phyloP scores from a whole-genome alignment of 306 rosid genomes.

The Castanea crenata region DNA sequence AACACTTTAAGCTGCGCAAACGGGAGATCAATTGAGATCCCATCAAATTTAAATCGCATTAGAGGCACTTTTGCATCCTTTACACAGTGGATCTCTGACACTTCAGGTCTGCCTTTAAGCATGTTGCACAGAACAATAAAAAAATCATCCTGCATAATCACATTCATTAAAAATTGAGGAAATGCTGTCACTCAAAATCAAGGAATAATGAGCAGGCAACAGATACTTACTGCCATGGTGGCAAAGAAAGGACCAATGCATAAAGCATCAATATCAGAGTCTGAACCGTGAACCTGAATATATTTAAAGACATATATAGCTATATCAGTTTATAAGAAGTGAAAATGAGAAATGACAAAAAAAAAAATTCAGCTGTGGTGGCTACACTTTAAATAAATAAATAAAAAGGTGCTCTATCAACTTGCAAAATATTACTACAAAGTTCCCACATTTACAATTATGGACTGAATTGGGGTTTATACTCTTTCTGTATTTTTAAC shows the following conservation, averaged over 20 bases:
- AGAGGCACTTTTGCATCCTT: constrained; percentile 52
- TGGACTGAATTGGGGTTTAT: not conserved
- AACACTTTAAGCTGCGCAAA: constrained; percentile 33
- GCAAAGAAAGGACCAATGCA: constrained; percentile 51
- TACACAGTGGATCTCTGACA: constrained; percentile 38
- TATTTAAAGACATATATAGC: not conserved
- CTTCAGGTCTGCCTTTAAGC: constrained; percentile 40
- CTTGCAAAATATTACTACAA: not conserved
- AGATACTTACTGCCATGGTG: constrained; percentile 33
- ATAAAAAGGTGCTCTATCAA: not conserved
- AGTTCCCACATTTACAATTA: not conserved
- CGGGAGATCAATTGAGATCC: constrained; percentile 48
- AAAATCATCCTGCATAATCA: constrained; percentile 42
- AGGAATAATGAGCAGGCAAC: constrained; percentile 3
- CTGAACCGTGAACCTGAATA: constrained; percentile 43
- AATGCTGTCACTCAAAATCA: constrained; percentile 1
- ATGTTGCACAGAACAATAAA: constrained; percentile 36
- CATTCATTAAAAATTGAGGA: constrained; percentile 4
- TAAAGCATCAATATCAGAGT: constrained; percentile 50
- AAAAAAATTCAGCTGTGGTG: not conserved
- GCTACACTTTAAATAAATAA: not conserved
- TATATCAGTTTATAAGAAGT: not conserved
- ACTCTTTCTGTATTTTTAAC: not conserved
- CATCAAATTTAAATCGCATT: constrained; percentile 46
- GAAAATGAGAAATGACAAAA: too few species aligned